These are phyloP conservation scores for Boletales sp. DNA, from an alignment of 768 basidiomycete genomes.

Conservation along the genomic window DNA sequence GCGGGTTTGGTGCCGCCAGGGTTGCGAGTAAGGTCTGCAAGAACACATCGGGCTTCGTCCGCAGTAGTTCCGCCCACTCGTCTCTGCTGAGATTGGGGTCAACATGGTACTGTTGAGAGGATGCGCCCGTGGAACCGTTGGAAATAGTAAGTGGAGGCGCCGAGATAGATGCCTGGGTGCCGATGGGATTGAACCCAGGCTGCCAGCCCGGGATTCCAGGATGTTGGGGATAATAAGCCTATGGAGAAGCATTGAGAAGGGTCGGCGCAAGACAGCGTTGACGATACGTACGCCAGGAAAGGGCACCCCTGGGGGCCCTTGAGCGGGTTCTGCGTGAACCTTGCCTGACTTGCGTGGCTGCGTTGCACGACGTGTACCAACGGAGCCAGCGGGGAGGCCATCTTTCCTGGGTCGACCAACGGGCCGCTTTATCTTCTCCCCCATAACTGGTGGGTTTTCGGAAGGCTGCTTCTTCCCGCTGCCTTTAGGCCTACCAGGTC, in stretches of 20 bases:
- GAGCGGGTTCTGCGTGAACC: constrained; percentile 15
- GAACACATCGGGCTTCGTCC: constrained; percentile 54
- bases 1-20: constrained; percentile 60
- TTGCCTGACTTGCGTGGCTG: constrained; percentile 40
- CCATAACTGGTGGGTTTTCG: constrained; percentile 34
- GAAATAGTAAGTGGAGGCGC: constrained; percentile 36
- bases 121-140: constrained; percentile 12
- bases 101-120: constrained; percentile 30
- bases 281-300: constrained; percentile 27
- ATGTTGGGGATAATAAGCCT: constrained; percentile 33
- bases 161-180: constrained; percentile 24
- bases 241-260: constrained; percentile 3
- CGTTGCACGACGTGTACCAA: constrained; percentile 42
- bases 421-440: constrained; percentile 67
- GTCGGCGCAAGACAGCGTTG: neutral
- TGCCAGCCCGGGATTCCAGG: constrained; percentile 31
- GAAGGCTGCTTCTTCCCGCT: constrained; percentile 65
- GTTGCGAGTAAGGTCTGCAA: constrained; percentile 54
- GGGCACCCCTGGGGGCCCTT: constrained; percentile 26
- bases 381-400: constrained; percentile 74
- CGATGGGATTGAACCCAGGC: constrained; percentile 26
- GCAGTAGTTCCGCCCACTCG: constrained; percentile 62
- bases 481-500: constrained; percentile 75
- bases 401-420: constrained; percentile 82
- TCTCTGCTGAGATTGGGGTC: constrained; percentile 56